A percentile compares a stretch with the other conserved stretches of the same genome.
Evolutionary conservation across 495 filamentous ascomycete genomes (phyloP).

Genomic region (Penicillium ucsense): DNA sequence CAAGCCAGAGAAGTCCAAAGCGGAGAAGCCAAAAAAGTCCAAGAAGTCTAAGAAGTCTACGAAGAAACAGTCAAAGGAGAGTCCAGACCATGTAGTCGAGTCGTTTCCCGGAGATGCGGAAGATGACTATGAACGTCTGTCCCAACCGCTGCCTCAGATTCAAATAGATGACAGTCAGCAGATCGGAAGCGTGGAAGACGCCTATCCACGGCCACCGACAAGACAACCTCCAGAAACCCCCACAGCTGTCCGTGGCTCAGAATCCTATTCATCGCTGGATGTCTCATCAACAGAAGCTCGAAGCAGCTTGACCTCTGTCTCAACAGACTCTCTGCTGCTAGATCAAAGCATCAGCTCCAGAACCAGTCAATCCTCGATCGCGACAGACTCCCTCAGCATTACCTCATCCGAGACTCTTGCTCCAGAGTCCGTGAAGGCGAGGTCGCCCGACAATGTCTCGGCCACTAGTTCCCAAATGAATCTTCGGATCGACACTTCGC

Average conservation of each 20-base stretch:
- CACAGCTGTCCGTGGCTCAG: neutral
- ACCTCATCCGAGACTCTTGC: conserved; percentile 3
- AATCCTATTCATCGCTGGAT: neutral
- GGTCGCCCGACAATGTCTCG: conserved; percentile 6
- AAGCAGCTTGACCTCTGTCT: neutral
- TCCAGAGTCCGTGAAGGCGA: neutral
- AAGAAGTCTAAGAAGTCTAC: neutral
- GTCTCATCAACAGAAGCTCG: neutral
- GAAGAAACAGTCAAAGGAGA: neutral
- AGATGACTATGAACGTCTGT: neutral
- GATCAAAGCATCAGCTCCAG: neutral
- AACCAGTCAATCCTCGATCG: neutral
- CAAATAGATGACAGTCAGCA: neutral
- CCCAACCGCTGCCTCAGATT: too few species aligned
- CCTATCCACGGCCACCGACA: neutral
- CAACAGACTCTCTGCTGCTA: conserved; percentile 2
- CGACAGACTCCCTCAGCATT: neutral
- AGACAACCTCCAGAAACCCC: neutral
- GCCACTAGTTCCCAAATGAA: conserved; percentile 4
- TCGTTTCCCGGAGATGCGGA: neutral
- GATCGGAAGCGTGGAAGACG: neutral
- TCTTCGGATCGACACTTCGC: conserved; percentile 6
- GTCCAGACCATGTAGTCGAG: neutral
- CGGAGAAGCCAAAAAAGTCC: conserved; percentile 1
- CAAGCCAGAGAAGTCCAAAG: conserved; percentile 9